Conservation (phyloP, 2,329 filamentous ascomycete genomes). For the Aspergillus fumigatus region DNA sequence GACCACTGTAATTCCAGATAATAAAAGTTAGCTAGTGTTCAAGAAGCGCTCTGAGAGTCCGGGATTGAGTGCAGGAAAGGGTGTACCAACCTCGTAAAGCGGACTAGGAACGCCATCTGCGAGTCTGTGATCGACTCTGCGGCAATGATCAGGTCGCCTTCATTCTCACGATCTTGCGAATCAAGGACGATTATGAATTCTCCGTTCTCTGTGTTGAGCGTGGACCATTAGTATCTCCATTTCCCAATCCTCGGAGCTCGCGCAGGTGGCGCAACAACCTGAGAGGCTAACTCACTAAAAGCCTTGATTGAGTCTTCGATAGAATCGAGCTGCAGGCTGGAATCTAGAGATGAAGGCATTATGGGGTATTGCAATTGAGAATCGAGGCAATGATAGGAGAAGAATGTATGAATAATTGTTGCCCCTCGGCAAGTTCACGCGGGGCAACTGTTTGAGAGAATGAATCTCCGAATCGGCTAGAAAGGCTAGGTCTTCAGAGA, state of each 20-base stretch:
- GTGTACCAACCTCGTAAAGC: slow-evolving; percentile 60
- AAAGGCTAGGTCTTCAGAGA: not conserved
- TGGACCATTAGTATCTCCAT: slow-evolving; percentile 3
- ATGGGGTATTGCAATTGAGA: not conserved
- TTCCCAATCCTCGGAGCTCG: not conserved
- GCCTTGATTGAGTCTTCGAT: slow-evolving; percentile 40
- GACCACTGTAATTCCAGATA: slow-evolving; percentile 54
- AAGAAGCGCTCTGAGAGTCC: not conserved
- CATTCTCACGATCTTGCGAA: slow-evolving; percentile 87
- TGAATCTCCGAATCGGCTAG: not conserved
- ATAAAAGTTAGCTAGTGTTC: not conserved
- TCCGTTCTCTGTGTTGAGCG: slow-evolving; percentile 57
- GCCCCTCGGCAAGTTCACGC: slow-evolving; percentile 23
- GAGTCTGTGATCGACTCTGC: slow-evolving; percentile 76
- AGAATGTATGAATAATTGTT: slow-evolving; percentile 1
- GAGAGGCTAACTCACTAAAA: slow-evolving; percentile 32
- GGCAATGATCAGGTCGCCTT: slow-evolving; percentile 96
- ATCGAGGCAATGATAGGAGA: not conserved
- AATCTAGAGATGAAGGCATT: slow-evolving; percentile 34
- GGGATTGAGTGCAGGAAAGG: not conserved
- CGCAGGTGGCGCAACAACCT: not conserved
- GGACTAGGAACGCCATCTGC: slow-evolving; percentile 95
- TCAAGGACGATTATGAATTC: slow-evolving; percentile 97
- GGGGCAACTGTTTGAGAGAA: slow-evolving; percentile 4
- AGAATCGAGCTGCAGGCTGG: slow-evolving; percentile 35